Base-by-base conservation (phyloP, 805 yeast species). In the Myxozyma neotropica region DNA sequence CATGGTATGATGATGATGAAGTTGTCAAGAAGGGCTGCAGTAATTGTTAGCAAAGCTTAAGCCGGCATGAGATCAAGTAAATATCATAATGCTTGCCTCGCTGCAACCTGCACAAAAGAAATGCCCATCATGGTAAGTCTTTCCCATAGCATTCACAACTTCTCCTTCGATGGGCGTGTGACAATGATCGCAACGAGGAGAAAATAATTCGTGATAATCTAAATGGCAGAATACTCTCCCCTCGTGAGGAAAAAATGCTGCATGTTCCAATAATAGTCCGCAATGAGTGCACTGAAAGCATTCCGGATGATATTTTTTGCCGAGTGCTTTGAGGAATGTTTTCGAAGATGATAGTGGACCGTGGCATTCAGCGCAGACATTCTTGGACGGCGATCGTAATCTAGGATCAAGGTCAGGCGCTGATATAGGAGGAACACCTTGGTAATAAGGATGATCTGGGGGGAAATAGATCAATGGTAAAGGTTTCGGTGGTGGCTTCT, bases 91-190 rank as follows among this genome's bases (percentile, higher is more conserved):
- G 29, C 63, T 24, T 43, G 56, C 64, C 33, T 29, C 33, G 23
- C 71, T 67, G 53, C 75, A 72, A 13, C 68, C 72, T 19, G 69
- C 67, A 56, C 75, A 72, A 47, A 69, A 71, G 55, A 72, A 73
- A 36, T 72, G 75, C 26, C 66, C 71, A 10, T 55, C 59, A 54
- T 72, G 75, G 65, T 65, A 72, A 10, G 67, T 57, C 36, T 61
- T 59, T 6, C 64, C 73, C 54, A 69, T 53, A 3, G 75, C 75
- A 35, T 55, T 58, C 12, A 72, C 62, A 13, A 67, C 72, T 36
- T 70, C 60, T 4, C 61, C 61, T 39, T 72, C 74, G 23, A 72
- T 69, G 13, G 73, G 69, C 8, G 70, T 69, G 7, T 59, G 24
- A 57, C 75, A 72, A 48, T 70, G 57, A 15, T 58, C 65, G 58